A percentile compares a stretch with the other conserved stretches of the same genome.
Evolutionary conservation across 2,329 filamentous ascomycete species (phyloP).

Genomic region (Xylaria sp.): DNA sequence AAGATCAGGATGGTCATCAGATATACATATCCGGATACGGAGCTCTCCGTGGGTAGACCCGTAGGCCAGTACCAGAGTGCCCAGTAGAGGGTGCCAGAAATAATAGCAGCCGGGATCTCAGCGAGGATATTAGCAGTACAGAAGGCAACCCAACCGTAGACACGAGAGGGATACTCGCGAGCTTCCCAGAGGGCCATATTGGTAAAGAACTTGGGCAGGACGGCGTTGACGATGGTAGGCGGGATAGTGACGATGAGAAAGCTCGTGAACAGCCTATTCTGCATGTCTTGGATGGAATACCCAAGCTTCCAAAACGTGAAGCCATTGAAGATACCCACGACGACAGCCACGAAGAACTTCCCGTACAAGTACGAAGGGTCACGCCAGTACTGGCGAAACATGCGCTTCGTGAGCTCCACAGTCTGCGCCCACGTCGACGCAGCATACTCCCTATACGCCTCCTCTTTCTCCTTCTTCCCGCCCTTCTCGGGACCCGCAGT

Average conservation of each 20-base stretch:
- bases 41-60: slow-evolving; percentile 73
- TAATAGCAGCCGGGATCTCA: slow-evolving; percentile 77
- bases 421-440: slow-evolving; percentile 73
- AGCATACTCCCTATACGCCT: slow-evolving; percentile 70
- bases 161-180: slow-evolving; percentile 77
- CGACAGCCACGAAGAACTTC: slow-evolving; percentile 77
- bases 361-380: slow-evolving; percentile 81
- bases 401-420: slow-evolving; percentile 72
- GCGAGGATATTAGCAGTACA: slow-evolving; percentile 77
- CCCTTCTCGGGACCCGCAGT: slow-evolving; percentile 17
- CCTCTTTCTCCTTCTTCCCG: slow-evolving; percentile 55
- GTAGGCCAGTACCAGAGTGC: slow-evolving; percentile 81
- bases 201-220: slow-evolving; percentile 81
- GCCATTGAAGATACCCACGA: slow-evolving; percentile 81
- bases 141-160: slow-evolving; percentile 83
- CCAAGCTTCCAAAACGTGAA: slow-evolving; percentile 81
- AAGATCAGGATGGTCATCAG: slow-evolving; percentile 83
- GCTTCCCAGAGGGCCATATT: slow-evolving; percentile 79
- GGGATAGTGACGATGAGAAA: slow-evolving; percentile 75
- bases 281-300: slow-evolving; percentile 73
- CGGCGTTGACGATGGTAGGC: slow-evolving; percentile 76
- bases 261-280: slow-evolving; percentile 80
- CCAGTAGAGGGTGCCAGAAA: slow-evolving; percentile 75
- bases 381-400: slow-evolving; percentile 80
- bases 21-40: slow-evolving; percentile 78